phyloP scores from a whole-genome alignment of 306 rosid species.

The Fragaria iinumae region DNA sequence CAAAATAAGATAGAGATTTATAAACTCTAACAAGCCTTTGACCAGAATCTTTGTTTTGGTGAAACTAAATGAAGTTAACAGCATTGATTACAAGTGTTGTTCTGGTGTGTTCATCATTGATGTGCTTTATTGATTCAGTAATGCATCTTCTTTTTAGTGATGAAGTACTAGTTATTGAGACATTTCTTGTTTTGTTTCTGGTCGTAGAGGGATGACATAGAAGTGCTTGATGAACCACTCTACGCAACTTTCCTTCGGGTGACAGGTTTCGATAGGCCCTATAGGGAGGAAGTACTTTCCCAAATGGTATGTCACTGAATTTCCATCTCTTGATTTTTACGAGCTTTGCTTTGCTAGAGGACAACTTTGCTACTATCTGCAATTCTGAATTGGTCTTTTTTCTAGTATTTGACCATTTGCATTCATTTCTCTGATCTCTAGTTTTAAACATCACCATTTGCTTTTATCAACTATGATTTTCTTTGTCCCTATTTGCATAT shows the following conservation, averaged over 20 bases:
- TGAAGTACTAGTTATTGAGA: not conserved
- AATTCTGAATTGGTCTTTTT: not conserved
- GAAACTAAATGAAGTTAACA: not conserved
- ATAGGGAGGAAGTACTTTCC: slow-evolving; percentile 60
- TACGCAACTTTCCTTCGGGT: slow-evolving; percentile 66
- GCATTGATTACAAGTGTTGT: not conserved
- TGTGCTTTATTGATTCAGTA: not conserved
- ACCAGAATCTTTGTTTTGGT: not conserved
- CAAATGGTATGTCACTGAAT: slow-evolving; percentile 43
- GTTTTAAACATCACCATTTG: not conserved
- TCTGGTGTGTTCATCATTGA: not conserved
- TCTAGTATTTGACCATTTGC: not conserved
- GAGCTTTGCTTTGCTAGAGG: not conserved
- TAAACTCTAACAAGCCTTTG: not conserved
- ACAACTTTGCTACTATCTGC: not conserved
- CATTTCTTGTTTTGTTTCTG: slow-evolving; percentile 4
- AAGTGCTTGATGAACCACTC: slow-evolving; percentile 81
- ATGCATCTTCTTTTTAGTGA: not conserved
- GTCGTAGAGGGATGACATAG: slow-evolving; percentile 66
- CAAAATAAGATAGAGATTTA: not conserved
- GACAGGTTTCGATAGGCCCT: slow-evolving; percentile 69
- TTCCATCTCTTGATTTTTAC: not conserved
- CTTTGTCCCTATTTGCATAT: slow-evolving; percentile 11
- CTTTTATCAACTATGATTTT: not conserved
- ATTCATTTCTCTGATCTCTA: not conserved